Evolutionary conservation across 495 filamentous ascomycete species (phyloP).

Genomic region (Podospora didyma): DNA sequence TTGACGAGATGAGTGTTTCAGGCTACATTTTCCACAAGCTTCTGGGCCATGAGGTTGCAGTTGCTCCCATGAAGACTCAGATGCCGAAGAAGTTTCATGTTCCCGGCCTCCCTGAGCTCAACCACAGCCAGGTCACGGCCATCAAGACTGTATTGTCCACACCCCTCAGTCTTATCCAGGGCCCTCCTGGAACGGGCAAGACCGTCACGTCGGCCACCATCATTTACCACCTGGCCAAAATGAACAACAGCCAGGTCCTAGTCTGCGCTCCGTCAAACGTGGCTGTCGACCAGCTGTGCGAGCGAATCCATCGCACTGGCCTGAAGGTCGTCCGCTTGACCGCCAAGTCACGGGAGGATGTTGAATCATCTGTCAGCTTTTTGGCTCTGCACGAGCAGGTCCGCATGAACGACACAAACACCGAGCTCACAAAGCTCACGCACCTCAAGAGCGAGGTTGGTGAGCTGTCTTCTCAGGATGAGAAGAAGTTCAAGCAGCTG

Average conservation of each 20-base stretch:
- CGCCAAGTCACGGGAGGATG: conserved; percentile 96
- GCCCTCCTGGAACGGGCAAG: conserved; percentile 95
- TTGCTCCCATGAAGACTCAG: conserved; percentile 93
- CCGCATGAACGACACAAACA: conserved; percentile 92
- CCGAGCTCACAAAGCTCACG: conserved; percentile 84
- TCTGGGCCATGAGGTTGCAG: conserved; percentile 91
- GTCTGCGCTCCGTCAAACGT: conserved; percentile 99
- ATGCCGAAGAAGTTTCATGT: conserved; percentile 97
- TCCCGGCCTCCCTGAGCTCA: conserved; percentile 91
- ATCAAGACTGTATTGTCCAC: conserved; percentile 94
- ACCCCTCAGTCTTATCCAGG: conserved; percentile 92
- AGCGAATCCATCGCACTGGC: conserved; percentile 91
- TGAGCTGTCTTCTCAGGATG: conserved; percentile 91
- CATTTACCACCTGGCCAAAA: conserved; percentile 94
- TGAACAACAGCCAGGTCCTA: conserved; percentile 90
- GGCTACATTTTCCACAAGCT: conserved; percentile 99
- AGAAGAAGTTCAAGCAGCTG: conserved; percentile 96
- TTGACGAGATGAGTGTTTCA: conserved; percentile 97
- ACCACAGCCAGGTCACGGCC: conserved; percentile 91
- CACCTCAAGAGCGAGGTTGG: conserved; percentile 89
- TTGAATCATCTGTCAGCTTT: conserved; percentile 93
- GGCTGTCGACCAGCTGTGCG: conserved; percentile 96
- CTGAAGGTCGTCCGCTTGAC: conserved; percentile 97
- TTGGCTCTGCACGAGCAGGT: conserved; percentile 96
- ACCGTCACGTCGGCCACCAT: conserved; percentile 99